phyloP scores from a whole-genome alignment of 768 basidiomycete genomes.

The Galerina marginata region DNA sequence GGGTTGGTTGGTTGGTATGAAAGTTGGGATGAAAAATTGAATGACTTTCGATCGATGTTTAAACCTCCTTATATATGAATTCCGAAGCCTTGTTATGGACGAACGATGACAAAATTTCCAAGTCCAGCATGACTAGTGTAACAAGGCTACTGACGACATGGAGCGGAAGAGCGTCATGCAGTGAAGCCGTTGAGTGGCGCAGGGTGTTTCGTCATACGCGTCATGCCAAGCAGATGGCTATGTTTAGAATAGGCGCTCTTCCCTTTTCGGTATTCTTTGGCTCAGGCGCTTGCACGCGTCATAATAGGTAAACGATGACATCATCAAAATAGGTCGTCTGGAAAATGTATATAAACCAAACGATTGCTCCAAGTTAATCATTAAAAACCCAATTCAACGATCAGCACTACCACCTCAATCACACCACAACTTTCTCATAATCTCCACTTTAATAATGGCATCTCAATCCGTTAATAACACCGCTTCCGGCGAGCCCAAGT shows the following conservation, averaged over 20 bases:
- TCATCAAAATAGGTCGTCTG: background rate
- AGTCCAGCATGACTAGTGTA: too few relatives aligned
- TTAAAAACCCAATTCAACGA: background rate
- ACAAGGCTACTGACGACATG: too few relatives aligned
- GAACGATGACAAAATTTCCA: too few relatives aligned
- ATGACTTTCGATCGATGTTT: background rate
- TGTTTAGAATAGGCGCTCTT: constrained; percentile 1
- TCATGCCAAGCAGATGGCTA: background rate
- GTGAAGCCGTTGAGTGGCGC: too few relatives aligned
- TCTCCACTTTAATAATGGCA: constrained; percentile 13
- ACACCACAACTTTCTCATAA: background rate
- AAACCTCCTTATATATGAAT: background rate
- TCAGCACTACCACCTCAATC: background rate
- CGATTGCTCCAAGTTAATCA: background rate
- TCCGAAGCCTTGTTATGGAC: background rate
- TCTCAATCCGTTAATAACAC: constrained; percentile 33
- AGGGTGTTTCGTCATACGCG: too few relatives aligned
- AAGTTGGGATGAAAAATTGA: background rate
- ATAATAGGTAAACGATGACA: background rate
- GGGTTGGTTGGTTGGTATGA: background rate
- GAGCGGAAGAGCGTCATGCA: too few relatives aligned
- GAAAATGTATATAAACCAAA: constrained; percentile 1
- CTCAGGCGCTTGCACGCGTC: background rate
- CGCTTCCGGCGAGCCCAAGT: constrained; percentile 35
- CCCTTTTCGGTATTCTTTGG: background rate